Evolutionary conservation across 2,329 filamentous ascomycete species (phyloP), one percentile per base, ranked within the genome.

Genomic region (Penicillium sumatraense): DNA sequence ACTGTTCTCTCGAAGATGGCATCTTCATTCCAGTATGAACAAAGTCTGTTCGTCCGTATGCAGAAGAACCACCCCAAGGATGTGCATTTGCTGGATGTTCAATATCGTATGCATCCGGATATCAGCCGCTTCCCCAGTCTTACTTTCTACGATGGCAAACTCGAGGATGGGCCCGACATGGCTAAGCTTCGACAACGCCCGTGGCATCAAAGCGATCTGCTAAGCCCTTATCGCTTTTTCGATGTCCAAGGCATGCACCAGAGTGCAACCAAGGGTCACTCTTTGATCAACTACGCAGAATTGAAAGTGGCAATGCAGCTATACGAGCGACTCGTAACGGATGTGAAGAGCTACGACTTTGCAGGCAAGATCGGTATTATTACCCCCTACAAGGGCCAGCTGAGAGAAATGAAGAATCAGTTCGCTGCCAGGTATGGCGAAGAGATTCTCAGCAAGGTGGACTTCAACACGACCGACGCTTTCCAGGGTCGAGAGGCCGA

Each of bases 31-130:
- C 92, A 95, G 61, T 99, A 98, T 75, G 93, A 98, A 69, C 95
- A 99, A 77, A 96, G 91, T 82, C 80, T 99, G 75, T 99, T 99
- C 78, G 95, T 98, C 51, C 89, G 95, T 29, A 99, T 99, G 93
- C 95, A 98, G 71, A 87, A 88, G 67, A 97, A 97, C 61, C 88
- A 93, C 66, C 90, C 91, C 1, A 81, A 89, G 27, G 89, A 96
- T 61, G 87, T 99, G 14, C 93, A 99, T 78, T 82, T 99, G 23
- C 85, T 99, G n/a, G 93, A 98, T 70, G 95, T 89, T 53, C 95
- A 99, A 71, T 99, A 99, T 72, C 95, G 95, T 75, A 99, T 99
- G 96, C 95, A 99, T 76, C 95, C 96, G 0, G 91, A 95, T 63
- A 99, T 99, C 71, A 96, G 92, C 73, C 75, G 81, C 49, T 99